Conservation (phyloP, 208 protist genomes). For the Leishmania braziliensis region DNA sequence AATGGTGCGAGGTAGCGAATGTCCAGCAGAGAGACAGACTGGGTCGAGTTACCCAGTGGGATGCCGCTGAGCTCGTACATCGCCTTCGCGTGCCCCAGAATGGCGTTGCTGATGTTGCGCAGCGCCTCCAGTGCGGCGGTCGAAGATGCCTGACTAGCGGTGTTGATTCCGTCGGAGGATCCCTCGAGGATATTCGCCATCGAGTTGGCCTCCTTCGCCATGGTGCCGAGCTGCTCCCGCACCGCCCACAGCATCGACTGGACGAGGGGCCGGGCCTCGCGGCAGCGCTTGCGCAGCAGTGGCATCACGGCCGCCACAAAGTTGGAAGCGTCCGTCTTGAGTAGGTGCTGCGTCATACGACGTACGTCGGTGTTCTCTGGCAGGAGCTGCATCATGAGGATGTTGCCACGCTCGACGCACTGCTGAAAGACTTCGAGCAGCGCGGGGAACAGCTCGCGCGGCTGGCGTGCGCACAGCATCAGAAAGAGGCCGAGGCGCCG, state of each 20-base stretch:
- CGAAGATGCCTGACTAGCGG: background rate
- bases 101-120: slow-evolving; percentile 36
- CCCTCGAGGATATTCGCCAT: background rate
- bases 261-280: slow-evolving; percentile 54
- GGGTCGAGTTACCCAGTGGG: slow-evolving; percentile 25
- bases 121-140: slow-evolving; percentile 20
- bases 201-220: slow-evolving; percentile 32
- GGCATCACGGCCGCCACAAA: slow-evolving; percentile 67
- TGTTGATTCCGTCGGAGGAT: slow-evolving; percentile 5
- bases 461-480: slow-evolving; percentile 77
- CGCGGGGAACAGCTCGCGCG: slow-evolving; percentile 61
- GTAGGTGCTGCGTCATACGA: slow-evolving; percentile 60
- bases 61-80: slow-evolving; percentile 72
- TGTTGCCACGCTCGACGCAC: slow-evolving; percentile 61
- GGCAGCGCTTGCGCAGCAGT: slow-evolving; percentile 60
- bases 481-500: slow-evolving; percentile 71
- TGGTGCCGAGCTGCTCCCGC: slow-evolving; percentile 41
- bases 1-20: slow-evolving; percentile 79
- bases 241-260: slow-evolving; percentile 71
- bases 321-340: slow-evolving; percentile 43
- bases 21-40: slow-evolving; percentile 39
- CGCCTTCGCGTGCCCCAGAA: slow-evolving; percentile 50
- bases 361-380: slow-evolving; percentile 59
- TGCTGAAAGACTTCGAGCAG: slow-evolving; percentile 71
- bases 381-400: slow-evolving; percentile 55